These are phyloP conservation scores for Claviceps sp. DNA, from an alignment of 2,329 filamentous ascomycete species.

Conservation along the genomic window DNA sequence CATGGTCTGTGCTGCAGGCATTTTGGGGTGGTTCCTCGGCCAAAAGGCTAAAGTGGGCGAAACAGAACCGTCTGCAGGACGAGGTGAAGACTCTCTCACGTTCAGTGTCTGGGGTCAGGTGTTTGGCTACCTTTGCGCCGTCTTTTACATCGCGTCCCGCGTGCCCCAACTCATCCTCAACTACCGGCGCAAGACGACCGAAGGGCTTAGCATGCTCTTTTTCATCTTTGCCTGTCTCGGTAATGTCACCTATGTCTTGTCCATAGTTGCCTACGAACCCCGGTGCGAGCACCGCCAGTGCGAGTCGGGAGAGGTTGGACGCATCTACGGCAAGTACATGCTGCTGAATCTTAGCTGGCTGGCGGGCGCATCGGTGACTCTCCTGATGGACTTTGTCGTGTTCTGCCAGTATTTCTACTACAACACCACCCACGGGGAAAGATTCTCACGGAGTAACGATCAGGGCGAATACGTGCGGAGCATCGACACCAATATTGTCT, in stretches of 20 bases:
- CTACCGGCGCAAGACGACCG: conserved; percentile 81
- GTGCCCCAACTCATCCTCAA: conserved; percentile 87
- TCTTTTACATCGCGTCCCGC: conserved; percentile 77
- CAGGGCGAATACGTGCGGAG: conserved; percentile 2
- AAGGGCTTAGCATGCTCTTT: conserved; percentile 86
- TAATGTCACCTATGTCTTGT: conserved; percentile 85
- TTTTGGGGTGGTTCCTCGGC: conserved; percentile 72
- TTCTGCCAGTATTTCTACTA: conserved; percentile 92
- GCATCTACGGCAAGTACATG: conserved; percentile 68
- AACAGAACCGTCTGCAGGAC: conserved; percentile 22
- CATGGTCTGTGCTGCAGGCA: conserved; percentile 71
- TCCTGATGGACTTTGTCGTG: conserved; percentile 72
- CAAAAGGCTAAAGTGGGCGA: conserved; percentile 24
- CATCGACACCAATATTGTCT: conserved; percentile 14
- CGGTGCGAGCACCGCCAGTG: conserved; percentile 46
- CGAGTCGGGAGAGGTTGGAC: conserved; percentile 46
- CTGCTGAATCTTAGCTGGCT: conserved; percentile 87
- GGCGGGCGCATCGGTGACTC: conserved; percentile 73
- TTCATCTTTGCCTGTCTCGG: conserved; percentile 94
- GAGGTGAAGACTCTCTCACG: conserved; percentile 34
- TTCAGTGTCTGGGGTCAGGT: conserved; percentile 75
- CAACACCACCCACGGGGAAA: conserved; percentile 21
- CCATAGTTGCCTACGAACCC: conserved; percentile 81
- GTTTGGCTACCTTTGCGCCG: conserved; percentile 86
- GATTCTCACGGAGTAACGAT: conserved; percentile 10